Evolutionary conservation across 257 asterid species (phyloP), one percentile per base, ranked within the genome.

Genomic region (Craterostigma plantagineum): DNA sequence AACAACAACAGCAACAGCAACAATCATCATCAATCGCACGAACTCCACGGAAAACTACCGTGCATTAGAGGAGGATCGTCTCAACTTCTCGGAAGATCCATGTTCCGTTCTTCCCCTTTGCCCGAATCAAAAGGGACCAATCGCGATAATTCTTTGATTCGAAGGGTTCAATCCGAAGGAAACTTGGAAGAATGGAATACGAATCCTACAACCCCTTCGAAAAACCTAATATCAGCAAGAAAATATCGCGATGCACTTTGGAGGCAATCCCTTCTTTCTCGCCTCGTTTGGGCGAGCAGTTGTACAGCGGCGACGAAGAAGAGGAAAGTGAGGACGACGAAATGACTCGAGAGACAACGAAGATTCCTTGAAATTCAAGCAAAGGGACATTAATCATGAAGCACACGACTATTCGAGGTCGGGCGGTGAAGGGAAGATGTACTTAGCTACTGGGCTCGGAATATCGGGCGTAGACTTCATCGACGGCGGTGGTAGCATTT

Each of bases 141-240:
- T n/a, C n/a, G n/a, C 11, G 15, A 14, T 3, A 39, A 50, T 10
- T 38, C 35, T 7, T 77, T 80, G 11, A 56, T 85, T 46, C 63
- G 91, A 45, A 67, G 82, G 46, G 85, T 65, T 37, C 80, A 59
- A 33, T 85, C 96, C 1, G 94, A 81, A 11, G 90, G 94, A 42
- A 80, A 85, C 56, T 62, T 85, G 60, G 80, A 65, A 49, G 68
- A 59, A 36, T 84, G 51, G 79, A 35, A n/a, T 50, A 48, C 34
- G 66, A 18, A 13, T 30, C 67, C 4, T 44, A 44, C 18, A 53
- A 27, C 11, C 53, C 50, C 12, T 78, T 77, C 33, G 92, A 72
- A 11, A 64, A 72, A n/a, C 65, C 65, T 52, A 72, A 48, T 11
- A 35, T 63, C 46, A 41, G 54, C 0, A 58, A 72, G 16, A 65